Percentiles rank a stretch among this genome's conserved stretches.
Evolutionary conservation across 768 basidiomycete species (phyloP).

Genomic region (Mycena epipterygia): DNA sequence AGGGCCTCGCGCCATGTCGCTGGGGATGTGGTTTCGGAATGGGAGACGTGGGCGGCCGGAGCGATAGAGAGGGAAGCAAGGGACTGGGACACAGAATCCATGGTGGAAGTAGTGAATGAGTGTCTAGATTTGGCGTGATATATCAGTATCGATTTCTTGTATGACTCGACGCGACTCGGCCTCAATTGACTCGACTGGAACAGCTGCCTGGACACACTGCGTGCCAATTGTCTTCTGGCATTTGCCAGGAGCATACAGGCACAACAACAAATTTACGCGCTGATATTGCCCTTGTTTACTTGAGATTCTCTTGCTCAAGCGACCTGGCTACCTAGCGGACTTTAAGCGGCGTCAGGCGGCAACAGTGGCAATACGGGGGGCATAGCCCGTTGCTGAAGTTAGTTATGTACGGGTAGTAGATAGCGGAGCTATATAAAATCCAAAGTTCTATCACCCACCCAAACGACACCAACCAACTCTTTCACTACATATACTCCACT

Average conservation of each 20-base stretch:
- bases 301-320: neutral
- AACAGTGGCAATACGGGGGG: neutral
- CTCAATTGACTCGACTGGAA: constrained; percentile 36
- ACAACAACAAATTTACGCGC: neutral
- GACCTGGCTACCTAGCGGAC: neutral
- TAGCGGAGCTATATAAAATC: neutral
- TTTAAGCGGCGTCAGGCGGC: constrained; percentile 9
- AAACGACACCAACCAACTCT: too few species aligned
- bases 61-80: constrained; percentile 69
- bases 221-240: neutral
- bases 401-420: neutral
- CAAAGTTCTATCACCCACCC: neutral
- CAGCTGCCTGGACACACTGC: neutral
- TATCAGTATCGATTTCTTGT: constrained; percentile 39
- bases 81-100: constrained; percentile 55
- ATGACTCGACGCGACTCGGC: constrained; percentile 54
- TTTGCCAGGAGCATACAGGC: constrained; percentile 6
- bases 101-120: constrained; percentile 43
- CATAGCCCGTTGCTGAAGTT: neutral
- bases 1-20: constrained; percentile 84
- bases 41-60: constrained; percentile 65
- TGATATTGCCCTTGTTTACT: neutral
- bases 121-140: constrained; percentile 32
- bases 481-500: neutral
- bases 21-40: constrained; percentile 76